phyloP scores from a whole-genome alignment of 768 basidiomycete genomes.

The Lanmaoa rubissima region DNA sequence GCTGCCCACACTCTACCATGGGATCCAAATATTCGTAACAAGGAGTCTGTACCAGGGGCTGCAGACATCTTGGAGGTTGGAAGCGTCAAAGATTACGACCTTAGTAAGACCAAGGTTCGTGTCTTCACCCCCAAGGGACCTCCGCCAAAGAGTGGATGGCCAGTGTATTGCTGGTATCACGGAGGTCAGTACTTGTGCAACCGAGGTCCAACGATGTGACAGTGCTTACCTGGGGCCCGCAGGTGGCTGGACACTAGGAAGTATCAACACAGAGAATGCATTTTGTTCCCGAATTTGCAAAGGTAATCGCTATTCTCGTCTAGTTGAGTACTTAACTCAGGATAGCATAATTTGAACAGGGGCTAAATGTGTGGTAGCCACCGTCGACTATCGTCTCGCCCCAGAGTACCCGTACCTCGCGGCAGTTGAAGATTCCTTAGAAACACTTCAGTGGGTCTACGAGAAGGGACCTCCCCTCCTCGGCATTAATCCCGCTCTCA shows the following conservation, averaged over 20 bases:
- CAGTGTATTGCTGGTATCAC: constrained; percentile 70
- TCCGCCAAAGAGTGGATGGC: constrained; percentile 60
- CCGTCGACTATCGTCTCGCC: constrained; percentile 34
- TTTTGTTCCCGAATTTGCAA: constrained; percentile 43
- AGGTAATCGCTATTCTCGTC: constrained; percentile 13
- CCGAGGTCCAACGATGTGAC: background rate
- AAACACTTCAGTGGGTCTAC: constrained; percentile 36
- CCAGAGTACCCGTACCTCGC: constrained; percentile 35
- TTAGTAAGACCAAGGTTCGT: constrained; percentile 54
- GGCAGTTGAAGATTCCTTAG: constrained; percentile 32
- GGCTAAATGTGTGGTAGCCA: constrained; percentile 34
- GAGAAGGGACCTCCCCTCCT: constrained; percentile 48
- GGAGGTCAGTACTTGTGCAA: constrained; percentile 46
- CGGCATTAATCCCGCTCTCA: constrained; percentile 44
- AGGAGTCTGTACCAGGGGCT: constrained; percentile 52
- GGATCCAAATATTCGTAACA: constrained; percentile 55
- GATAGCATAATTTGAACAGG: constrained; percentile 12
- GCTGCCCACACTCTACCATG: constrained; percentile 60
- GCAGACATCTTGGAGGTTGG: constrained; percentile 57
- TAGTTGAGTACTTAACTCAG: background rate
- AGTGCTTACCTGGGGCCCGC: constrained; percentile 1
- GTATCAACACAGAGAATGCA: constrained; percentile 55
- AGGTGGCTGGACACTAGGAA: constrained; percentile 81
- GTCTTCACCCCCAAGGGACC: constrained; percentile 58
- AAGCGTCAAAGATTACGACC: constrained; percentile 48